Conservation (phyloP, 768 basidiomycete species). For the Collybia nuda region DNA sequence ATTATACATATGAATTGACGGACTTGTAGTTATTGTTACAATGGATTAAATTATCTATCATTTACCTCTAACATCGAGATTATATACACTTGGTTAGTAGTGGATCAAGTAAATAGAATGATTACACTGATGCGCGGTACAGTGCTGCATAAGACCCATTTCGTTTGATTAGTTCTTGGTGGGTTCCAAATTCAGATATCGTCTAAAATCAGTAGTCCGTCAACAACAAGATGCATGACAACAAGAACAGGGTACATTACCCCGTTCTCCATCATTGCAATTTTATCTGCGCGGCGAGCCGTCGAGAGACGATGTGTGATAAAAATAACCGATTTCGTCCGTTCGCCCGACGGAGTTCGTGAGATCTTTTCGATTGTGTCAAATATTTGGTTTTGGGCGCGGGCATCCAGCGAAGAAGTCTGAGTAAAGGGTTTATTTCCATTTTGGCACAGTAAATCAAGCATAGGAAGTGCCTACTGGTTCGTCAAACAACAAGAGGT, state of each 20-base stretch:
- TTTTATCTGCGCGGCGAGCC: constrained; percentile 81
- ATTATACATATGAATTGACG: not conserved
- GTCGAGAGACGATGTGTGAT: constrained; percentile 83
- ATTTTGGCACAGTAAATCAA: constrained; percentile 4
- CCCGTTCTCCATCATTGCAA: constrained; percentile 85
- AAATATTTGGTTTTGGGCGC: constrained; percentile 78
- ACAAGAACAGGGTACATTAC: constrained; percentile 26
- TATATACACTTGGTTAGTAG: not conserved
- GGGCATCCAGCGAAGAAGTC: constrained; percentile 80
- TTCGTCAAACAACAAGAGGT: constrained; percentile 84
- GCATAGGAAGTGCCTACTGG: constrained; percentile 47
- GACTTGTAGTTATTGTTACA: constrained; percentile 6
- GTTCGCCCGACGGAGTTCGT: constrained; percentile 52
- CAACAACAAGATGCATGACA: constrained; percentile 2
- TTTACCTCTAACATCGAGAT: not conserved
- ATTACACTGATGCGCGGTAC: constrained; percentile 66
- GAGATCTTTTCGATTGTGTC: constrained; percentile 72
- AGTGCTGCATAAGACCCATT: constrained; percentile 68
- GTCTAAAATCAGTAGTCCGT: constrained; percentile 7
- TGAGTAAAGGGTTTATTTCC: constrained; percentile 24
- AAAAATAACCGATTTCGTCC: constrained; percentile 73
- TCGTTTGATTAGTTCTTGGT: constrained; percentile 59
- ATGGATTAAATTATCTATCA: constrained; percentile 5
- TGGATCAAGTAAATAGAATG: constrained; percentile 1
- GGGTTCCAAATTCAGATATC: constrained; percentile 72